A percentile compares a stretch with the other conserved stretches of the same genome.
These are phyloP conservation scores for Rhynchospora breviuscula DNA, from an alignment of 176 grass and related monocot species.

Conservation along the genomic window DNA sequence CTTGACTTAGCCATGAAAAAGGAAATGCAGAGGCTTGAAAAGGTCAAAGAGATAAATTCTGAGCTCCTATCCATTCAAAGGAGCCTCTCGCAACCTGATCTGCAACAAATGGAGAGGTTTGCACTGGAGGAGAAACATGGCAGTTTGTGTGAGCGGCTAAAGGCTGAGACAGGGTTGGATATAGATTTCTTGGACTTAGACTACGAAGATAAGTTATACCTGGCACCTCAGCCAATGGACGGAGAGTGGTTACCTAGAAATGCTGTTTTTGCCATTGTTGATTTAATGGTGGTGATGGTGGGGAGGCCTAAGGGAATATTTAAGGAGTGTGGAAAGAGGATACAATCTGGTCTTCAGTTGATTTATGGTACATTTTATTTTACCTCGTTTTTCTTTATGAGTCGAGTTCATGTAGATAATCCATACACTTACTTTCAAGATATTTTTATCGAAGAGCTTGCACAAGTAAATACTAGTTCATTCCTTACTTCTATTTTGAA, in stretches of 20 bases:
- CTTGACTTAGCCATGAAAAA: conserved; percentile 58
- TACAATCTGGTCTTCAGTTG: conserved; percentile 67
- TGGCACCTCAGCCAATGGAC: conserved; percentile 82
- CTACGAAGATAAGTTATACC: conserved; percentile 74
- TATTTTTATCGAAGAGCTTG: background rate
- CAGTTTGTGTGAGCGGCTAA: conserved; percentile 47
- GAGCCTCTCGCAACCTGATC: conserved; percentile 30
- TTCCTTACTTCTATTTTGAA: background rate
- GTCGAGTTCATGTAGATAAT: background rate
- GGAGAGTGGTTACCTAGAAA: conserved; percentile 92
- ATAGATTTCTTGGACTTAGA: conserved; percentile 49
- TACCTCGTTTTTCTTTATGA: background rate
- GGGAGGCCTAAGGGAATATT: conserved; percentile 85
- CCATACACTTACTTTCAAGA: conserved; percentile 14
- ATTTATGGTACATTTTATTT: conserved; percentile 62
- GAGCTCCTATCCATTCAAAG: conserved; percentile 50
- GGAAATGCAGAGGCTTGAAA: conserved; percentile 49
- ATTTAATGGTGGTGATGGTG: conserved; percentile 96
- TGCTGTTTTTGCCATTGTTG: conserved; percentile 74
- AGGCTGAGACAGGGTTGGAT: conserved; percentile 48
- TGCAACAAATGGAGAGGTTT: conserved; percentile 59
- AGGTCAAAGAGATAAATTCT: conserved; percentile 37
- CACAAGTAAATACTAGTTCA: background rate
- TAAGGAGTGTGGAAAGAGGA: conserved; percentile 88
- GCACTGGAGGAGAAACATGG: conserved; percentile 50